phyloP scores from a whole-genome alignment of 345 rosid genomes.

The Stellera chamaejasme region DNA sequence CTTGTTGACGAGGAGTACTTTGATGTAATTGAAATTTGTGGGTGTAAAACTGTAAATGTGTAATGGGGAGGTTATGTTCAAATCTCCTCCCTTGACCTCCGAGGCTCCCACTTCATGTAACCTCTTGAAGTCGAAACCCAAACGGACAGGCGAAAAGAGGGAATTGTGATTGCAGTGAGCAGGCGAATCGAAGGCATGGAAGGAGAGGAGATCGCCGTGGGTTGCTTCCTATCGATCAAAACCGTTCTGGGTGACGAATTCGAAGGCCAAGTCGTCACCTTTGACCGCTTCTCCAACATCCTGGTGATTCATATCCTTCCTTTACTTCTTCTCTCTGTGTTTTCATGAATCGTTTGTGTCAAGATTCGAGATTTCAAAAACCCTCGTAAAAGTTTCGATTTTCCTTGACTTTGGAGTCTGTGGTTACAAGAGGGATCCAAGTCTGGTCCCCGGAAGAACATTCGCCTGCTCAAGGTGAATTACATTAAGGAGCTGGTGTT shows the following conservation, averaged over 20 bases:
- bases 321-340: neutral
- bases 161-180: conserved; percentile 4
- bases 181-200: conserved; percentile 8
- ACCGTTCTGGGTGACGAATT: conserved; percentile 92
- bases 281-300: conserved; percentile 86
- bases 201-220: conserved; percentile 72
- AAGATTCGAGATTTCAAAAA: neutral
- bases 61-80: too few relatives aligned
- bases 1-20: too few relatives aligned
- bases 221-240: conserved; percentile 77
- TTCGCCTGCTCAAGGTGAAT: conserved; percentile 72
- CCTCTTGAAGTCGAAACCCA: neutral
- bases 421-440: conserved; percentile 59
- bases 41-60: too few relatives aligned
- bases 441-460: conserved; percentile 41
- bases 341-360: neutral
- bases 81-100: too few relatives aligned
- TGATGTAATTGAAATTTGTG: too few relatives aligned
- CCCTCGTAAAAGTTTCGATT: neutral
- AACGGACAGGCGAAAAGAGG: neutral
- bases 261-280: conserved; percentile 82
- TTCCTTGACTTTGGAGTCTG: conserved; percentile 29
- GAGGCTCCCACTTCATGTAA: too few relatives aligned
- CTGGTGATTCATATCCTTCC: conserved; percentile 92
- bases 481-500: conserved; percentile 54